Base-by-base conservation (phyloP, 2,329 filamentous ascomycete species). In the Ophiocordyceps robertsii region DNA sequence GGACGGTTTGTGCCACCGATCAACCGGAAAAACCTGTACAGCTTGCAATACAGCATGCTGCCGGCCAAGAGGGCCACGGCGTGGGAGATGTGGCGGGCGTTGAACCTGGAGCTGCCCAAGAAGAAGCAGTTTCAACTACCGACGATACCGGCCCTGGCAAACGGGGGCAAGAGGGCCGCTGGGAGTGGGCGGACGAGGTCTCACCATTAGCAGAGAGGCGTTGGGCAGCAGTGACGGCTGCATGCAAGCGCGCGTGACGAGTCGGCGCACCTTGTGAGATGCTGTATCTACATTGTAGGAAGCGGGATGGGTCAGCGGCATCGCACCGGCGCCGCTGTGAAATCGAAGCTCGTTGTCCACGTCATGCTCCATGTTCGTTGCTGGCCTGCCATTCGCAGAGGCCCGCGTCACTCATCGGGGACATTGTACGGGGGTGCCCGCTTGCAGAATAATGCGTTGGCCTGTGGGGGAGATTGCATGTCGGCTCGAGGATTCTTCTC, bases 21-120 rank as follows among this genome's bases (percentile, higher is more conserved):
- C 39, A 89, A 95, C 58, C 77, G 93, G 41, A 90, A 89, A 57
- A 93, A 92, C 56, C 70, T 98, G 40, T 98, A 98, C 64, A 93
- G 87, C 52, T 69, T 98, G 54, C 92, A 98, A 64, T 98, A 98
- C 63, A 94, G 87, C 65, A 96, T 96, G 87, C 72, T 98, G 35
- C 93, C 93, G 0, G 83, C 85, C 8, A 75, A 76, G 42, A 70
- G 93, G 37, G 83, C 86, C 0, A 80, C 82, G 2, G 83, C 96
- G 44, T 70, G 75, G 53, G 88, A 95, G 57, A 82, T 96, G 59
- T 98, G 93, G 92, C 69, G 73, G 37, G 73, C 76, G 33, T 64
- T 92, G 43, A 82, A 75, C 47, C 64, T 63, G 29, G 56, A 73
- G 39, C 54, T 64, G 29, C 65, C 65, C 8, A 58, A 57, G 65